Evolutionary conservation across 108 stramenopile species (phyloP).

Genomic region (Nitzschia inconspicua): DNA sequence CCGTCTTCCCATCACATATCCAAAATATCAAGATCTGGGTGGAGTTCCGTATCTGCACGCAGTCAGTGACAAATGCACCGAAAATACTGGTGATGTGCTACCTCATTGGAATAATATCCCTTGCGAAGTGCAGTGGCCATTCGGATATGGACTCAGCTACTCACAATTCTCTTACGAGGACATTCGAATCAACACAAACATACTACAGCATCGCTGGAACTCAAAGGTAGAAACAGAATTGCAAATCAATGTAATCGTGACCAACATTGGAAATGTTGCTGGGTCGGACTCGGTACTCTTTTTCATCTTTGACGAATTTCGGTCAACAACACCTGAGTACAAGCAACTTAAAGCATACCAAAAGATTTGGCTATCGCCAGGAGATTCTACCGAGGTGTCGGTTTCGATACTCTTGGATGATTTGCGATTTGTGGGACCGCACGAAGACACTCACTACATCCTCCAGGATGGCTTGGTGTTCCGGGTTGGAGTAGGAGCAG

Average conservation of each 20-base stretch:
- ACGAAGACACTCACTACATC: constrained; percentile 55
- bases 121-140: constrained; percentile 63
- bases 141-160: constrained; percentile 65
- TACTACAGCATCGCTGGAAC: constrained; percentile 8
- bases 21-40: constrained; percentile 48
- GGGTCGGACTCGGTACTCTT: constrained; percentile 39
- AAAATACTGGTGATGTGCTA: constrained; percentile 29
- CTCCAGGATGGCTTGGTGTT: constrained; percentile 37
- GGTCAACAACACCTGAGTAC: constrained; percentile 59
- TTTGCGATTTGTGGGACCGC: constrained; percentile 50
- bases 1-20: constrained; percentile 58
- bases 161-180: constrained; percentile 38
- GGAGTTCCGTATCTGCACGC: constrained; percentile 55
- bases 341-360: constrained; percentile 52
- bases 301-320: constrained; percentile 58
- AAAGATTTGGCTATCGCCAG: constrained; percentile 40
- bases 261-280: constrained; percentile 34
- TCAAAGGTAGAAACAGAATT: background rate
- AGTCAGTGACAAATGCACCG: constrained; percentile 54
- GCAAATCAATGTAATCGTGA: constrained; percentile 27
- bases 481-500: constrained; percentile 43
- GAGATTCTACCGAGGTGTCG: constrained; percentile 18
- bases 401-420: constrained; percentile 26
- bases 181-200: constrained; percentile 10
- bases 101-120: constrained; percentile 51